Conservation (phyloP, 352 stramenopile genomes). For the Phytophthora palmivora region DNA sequence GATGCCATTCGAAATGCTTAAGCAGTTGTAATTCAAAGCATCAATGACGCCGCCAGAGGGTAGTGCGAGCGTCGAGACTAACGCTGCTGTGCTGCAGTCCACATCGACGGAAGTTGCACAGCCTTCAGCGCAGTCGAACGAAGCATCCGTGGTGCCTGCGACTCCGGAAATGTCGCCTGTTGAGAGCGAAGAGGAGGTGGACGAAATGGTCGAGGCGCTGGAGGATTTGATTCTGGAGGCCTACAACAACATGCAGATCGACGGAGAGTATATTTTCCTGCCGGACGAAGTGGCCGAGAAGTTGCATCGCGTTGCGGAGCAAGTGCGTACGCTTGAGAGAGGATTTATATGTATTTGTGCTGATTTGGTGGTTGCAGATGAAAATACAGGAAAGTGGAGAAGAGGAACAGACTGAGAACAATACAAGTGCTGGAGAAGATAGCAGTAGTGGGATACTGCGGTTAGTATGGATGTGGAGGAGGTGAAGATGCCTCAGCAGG, state of each 20-base stretch:
- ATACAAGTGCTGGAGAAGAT: slow-evolving; percentile 28
- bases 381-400: slow-evolving; percentile 33
- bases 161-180: slow-evolving; percentile 9
- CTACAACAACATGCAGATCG: slow-evolving; percentile 87
- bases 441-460: slow-evolving; percentile 24
- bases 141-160: not conserved
- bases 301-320: slow-evolving; percentile 59
- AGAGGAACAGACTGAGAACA: slow-evolving; percentile 22
- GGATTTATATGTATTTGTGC: not conserved
- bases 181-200: slow-evolving; percentile 24
- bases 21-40: slow-evolving; percentile 18
- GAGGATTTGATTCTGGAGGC: slow-evolving; percentile 82
- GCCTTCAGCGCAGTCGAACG: slow-evolving; percentile 4
- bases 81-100: slow-evolving; percentile 1
- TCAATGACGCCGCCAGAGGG: slow-evolving; percentile 25
- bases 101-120: not conserved
- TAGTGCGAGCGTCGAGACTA: slow-evolving; percentile 6
- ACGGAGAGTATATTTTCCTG: slow-evolving; percentile 83
- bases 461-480: slow-evolving; percentile 11
- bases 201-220: slow-evolving; percentile 51
- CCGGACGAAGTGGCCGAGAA: slow-evolving; percentile 71
- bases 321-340: slow-evolving; percentile 46
- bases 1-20: slow-evolving; percentile 18
- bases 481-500: slow-evolving; percentile 10
- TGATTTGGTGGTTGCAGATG: slow-evolving; percentile 32